Conservation (phyloP, 176 grass and related monocot genomes). For the Aegilops sharonensis region DNA sequence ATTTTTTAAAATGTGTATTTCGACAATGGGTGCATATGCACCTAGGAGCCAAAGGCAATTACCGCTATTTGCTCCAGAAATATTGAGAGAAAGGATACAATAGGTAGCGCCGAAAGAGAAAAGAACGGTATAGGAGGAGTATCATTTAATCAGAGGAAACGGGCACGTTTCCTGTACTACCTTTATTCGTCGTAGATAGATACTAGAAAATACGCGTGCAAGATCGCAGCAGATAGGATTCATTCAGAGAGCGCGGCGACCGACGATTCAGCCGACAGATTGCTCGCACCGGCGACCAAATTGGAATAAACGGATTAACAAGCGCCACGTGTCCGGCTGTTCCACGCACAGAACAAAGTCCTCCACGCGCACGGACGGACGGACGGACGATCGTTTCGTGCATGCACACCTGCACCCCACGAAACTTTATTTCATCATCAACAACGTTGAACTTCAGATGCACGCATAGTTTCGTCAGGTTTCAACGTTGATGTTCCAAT, state of each 20-base stretch:
- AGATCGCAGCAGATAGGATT: conserved; percentile 10
- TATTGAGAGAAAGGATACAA: background rate
- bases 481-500: conserved; percentile 30
- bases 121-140: background rate
- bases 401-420: background rate
- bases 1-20: too few relatives aligned
- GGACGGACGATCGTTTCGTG: conserved; percentile 10
- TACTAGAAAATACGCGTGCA: background rate
- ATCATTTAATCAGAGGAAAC: conserved; percentile 13
- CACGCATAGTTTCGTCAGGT: background rate
- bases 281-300: background rate
- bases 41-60: too few relatives aligned
- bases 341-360: background rate
- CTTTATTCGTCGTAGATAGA: too few relatives aligned
- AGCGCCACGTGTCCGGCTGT: conserved; percentile 21
- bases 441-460: background rate
- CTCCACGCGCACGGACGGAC: conserved; percentile 7
- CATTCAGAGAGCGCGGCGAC: background rate
- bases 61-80: background rate
- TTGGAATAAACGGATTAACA: conserved; percentile 4
- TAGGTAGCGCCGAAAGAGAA: background rate
- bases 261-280: conserved; percentile 30
- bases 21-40: too few relatives aligned
- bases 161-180: conserved; percentile 8
- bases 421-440: background rate